phyloP scores from a whole-genome alignment of 2,329 filamentous ascomycete species.

The Fusarium dimerum region DNA sequence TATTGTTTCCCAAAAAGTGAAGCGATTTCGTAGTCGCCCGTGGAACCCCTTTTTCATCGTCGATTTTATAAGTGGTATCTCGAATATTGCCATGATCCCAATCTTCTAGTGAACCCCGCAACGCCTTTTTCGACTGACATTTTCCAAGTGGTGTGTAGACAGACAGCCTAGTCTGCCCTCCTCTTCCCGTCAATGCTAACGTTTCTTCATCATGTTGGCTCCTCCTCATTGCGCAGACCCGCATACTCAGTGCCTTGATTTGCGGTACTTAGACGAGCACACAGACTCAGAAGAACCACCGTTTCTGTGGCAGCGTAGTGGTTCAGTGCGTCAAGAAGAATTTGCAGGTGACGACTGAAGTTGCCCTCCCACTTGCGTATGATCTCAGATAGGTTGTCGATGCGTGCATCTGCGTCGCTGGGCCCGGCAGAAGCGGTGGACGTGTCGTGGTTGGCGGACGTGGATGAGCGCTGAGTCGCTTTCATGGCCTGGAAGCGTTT shows the following conservation, averaged over 20 bases:
- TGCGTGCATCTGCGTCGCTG: constrained; percentile 44
- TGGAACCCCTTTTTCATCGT: constrained; percentile 7
- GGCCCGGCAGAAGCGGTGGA: constrained; percentile 39
- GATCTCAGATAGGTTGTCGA: constrained; percentile 81
- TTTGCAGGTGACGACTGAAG: constrained; percentile 89
- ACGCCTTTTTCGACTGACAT: constrained; percentile 16
- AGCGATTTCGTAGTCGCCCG: background rate
- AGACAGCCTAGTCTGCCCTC: constrained; percentile 2
- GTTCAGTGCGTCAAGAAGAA: constrained; percentile 90
- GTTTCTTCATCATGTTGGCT: constrained; percentile 32
- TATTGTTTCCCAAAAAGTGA: no score
- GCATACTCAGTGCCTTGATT: constrained; percentile 73
- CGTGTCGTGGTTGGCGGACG: constrained; percentile 32
- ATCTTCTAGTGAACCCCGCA: constrained; percentile 15
- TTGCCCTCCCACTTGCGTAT: constrained; percentile 91
- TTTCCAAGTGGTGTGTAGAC: constrained; percentile 1
- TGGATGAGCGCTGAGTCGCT: constrained; percentile 40
- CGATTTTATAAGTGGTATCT: constrained; percentile 26
- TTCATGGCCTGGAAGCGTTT: constrained; percentile 54
- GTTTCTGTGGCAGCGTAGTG: constrained; percentile 98
- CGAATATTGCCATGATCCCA: constrained; percentile 17
- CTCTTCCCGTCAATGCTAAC: background rate
- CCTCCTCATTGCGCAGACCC: constrained; percentile 60
- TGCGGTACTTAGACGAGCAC: constrained; percentile 77
- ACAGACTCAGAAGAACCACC: constrained; percentile 86